Conservation (phyloP, 2,329 filamentous ascomycete genomes). For the Gyromitra esculenta region DNA sequence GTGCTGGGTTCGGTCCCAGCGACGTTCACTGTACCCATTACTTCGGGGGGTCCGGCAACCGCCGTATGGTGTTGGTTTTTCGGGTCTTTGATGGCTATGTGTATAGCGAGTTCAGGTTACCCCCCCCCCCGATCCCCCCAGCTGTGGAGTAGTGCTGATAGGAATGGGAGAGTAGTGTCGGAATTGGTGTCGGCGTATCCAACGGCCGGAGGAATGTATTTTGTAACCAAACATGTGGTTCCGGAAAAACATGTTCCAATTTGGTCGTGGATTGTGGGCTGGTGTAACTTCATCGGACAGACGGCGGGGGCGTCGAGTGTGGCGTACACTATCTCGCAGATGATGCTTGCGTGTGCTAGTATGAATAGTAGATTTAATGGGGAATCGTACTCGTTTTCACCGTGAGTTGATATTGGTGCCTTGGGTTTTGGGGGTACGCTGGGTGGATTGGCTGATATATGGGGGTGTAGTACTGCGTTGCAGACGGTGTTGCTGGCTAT, state of each 20-base stretch:
- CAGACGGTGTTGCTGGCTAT: conserved; percentile 70
- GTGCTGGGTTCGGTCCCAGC: conserved; percentile 73
- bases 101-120: conserved; percentile 69
- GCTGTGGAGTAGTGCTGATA: background rate
- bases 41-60: conserved; percentile 70
- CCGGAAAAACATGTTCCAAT: conserved; percentile 70
- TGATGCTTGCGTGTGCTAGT: conserved; percentile 70
- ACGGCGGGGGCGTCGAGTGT: conserved; percentile 71
- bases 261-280: conserved; percentile 74
- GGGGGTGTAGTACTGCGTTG: conserved; percentile 65
- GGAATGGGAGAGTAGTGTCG: conserved; percentile 63
- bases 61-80: conserved; percentile 74
- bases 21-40: conserved; percentile 69
- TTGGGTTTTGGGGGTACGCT: background rate
- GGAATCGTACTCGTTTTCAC: conserved; percentile 66
- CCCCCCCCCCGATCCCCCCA: background rate
- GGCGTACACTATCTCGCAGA: conserved; percentile 71
- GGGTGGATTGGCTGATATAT: background rate
- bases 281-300: conserved; percentile 73
- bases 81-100: conserved; percentile 72
- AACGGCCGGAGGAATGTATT: conserved; percentile 75
- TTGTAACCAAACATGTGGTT: conserved; percentile 73
- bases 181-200: conserved; percentile 74
- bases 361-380: conserved; percentile 69
- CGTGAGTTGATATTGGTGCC: conserved; percentile 63